Conservation (phyloP, 1,284 basidiomycete genomes). For the Pholiota adiposa region DNA sequence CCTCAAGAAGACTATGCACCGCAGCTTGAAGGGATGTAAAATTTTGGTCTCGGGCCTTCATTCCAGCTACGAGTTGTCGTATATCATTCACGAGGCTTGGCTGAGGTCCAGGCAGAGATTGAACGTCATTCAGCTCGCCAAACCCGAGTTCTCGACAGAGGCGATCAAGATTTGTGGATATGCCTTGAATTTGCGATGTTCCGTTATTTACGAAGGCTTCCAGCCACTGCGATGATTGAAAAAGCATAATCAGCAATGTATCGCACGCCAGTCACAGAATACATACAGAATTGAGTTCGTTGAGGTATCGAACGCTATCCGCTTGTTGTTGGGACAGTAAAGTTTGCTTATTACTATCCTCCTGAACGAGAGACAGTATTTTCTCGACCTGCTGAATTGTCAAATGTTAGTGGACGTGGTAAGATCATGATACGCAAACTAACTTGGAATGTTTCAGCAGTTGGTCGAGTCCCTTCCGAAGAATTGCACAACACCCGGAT, state of each 20-base stretch:
- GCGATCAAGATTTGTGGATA: constrained; percentile 63
- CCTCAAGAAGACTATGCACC: constrained; percentile 49
- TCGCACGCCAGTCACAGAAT: neutral
- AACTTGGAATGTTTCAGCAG: constrained; percentile 14
- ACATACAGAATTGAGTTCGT: constrained; percentile 68
- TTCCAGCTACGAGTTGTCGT: constrained; percentile 44
- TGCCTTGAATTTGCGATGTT: constrained; percentile 67
- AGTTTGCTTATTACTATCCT: constrained; percentile 49
- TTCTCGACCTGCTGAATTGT: constrained; percentile 42
- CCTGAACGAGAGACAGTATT: constrained; percentile 48
- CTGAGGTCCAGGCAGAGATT: constrained; percentile 11
- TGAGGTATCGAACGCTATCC: constrained; percentile 74
- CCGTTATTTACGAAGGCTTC: constrained; percentile 80
- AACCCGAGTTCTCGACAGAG: constrained; percentile 58
- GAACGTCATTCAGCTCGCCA: constrained; percentile 11
- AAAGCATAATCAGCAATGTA: neutral
- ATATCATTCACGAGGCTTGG: constrained; percentile 43
- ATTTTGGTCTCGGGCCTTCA: constrained; percentile 46
- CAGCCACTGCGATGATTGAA: constrained; percentile 65
- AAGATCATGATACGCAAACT: neutral
- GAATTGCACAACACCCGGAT: constrained; percentile 19
- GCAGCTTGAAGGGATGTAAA: constrained; percentile 47
- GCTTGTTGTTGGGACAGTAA: constrained; percentile 62
- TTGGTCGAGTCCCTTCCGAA: constrained; percentile 1
- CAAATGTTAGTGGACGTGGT: neutral